Evolutionary conservation across 345 rosid species (phyloP).

Genomic region (Hibiscus trionum): DNA sequence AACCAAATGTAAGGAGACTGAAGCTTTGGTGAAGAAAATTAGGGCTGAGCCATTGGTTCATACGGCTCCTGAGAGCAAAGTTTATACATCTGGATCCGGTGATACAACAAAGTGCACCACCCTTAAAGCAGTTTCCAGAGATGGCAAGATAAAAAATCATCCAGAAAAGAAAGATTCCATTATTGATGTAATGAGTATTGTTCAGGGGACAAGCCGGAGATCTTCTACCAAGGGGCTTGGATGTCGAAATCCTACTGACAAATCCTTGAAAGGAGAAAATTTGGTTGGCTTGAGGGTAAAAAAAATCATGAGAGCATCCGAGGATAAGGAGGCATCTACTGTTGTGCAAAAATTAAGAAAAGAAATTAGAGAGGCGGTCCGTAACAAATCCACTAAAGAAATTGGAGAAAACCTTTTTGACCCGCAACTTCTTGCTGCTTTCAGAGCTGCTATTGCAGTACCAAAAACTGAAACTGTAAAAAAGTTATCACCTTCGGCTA

Average conservation of each 20-base stretch:
- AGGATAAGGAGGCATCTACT: constrained; percentile 61
- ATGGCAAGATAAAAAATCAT: constrained; percentile 17
- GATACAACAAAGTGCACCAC: constrained; percentile 23
- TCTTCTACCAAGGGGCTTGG: constrained; percentile 25
- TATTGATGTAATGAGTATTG: constrained; percentile 66
- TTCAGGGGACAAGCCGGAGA: constrained; percentile 40
- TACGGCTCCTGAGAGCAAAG: constrained; percentile 25
- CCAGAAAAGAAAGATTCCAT: constrained; percentile 18
- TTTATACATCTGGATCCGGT: constrained; percentile 23
- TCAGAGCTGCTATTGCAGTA: constrained; percentile 73
- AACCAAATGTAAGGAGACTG: constrained; percentile 22
- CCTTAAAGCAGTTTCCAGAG: constrained; percentile 10
- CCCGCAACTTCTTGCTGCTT: constrained; percentile 90
- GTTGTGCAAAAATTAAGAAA: constrained; percentile 73
- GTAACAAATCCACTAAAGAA: constrained; percentile 52
- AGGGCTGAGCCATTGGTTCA: constrained; percentile 38
- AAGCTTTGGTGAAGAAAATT: constrained; percentile 31
- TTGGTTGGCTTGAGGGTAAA: constrained; percentile 75
- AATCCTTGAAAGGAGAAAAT: constrained; percentile 41
- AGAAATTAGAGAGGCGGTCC: constrained; percentile 88
- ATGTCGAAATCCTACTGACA: constrained; percentile 26
- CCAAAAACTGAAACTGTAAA: constrained; percentile 47
- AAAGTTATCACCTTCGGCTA: constrained; percentile 45
- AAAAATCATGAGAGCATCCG: constrained; percentile 67
- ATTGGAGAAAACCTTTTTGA: constrained; percentile 62